Percentiles rank a stretch among this genome's conserved stretches.
phyloP scores from a whole-genome alignment of 73 alveolate species.

The Breviolum minutum region DNA sequence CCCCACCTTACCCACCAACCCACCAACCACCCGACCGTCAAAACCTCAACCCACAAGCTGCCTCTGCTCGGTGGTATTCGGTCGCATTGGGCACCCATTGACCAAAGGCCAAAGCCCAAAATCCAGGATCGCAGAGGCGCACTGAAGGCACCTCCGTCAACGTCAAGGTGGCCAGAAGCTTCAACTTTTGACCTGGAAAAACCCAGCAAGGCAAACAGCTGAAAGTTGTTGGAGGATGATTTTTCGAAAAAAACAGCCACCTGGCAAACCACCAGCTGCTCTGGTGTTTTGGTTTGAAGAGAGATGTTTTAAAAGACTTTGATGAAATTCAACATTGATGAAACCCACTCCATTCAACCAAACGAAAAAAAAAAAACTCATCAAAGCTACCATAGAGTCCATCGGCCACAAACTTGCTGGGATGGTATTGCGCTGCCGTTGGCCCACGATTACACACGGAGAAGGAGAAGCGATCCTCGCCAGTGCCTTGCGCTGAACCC shows the following conservation, averaged over 20 bases:
- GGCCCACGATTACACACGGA: slow-evolving; percentile 44
- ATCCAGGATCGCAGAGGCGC: slow-evolving; percentile 31
- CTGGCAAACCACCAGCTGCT: background rate
- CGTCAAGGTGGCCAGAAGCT: slow-evolving; percentile 1
- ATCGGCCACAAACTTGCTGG: background rate
- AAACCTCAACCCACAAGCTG: background rate
- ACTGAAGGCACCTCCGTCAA: background rate
- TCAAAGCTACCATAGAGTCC: background rate
- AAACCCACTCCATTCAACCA: background rate
- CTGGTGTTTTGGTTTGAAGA: background rate
- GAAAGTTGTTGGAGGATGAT: background rate
- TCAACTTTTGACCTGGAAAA: background rate
- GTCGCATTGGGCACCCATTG: slow-evolving; percentile 54
- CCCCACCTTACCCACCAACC: no score
- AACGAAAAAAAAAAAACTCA: background rate
- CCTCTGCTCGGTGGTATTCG: slow-evolving; percentile 46
- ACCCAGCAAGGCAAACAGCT: background rate
- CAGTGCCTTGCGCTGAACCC: background rate
- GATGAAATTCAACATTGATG: background rate
- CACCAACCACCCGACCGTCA: background rate
- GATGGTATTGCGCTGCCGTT: slow-evolving; percentile 3
- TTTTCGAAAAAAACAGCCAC: background rate
- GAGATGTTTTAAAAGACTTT: background rate
- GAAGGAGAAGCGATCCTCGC: slow-evolving; percentile 6
- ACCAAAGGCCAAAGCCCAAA: slow-evolving; percentile 36